These are phyloP conservation scores for Lipomyces kockii DNA, from an alignment of 805 yeast genomes.

Conservation along the genomic window DNA sequence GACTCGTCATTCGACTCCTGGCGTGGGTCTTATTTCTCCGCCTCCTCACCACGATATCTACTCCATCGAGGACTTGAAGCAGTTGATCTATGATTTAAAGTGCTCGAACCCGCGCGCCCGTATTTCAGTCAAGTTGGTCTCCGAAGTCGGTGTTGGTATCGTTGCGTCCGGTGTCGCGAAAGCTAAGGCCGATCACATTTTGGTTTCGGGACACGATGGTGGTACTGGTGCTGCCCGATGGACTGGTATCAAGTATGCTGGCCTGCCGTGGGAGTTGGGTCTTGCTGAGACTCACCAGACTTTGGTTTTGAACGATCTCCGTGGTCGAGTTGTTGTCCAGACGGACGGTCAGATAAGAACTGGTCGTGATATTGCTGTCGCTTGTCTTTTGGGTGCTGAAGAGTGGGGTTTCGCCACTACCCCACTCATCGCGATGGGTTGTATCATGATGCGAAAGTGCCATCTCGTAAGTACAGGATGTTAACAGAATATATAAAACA, in stretches of 20 bases:
- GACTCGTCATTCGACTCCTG: constrained; percentile 95
- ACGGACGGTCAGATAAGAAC: constrained; percentile 99
- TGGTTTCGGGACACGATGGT: constrained; percentile 98
- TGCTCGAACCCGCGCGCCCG: constrained; percentile 97
- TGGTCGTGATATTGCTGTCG: constrained; percentile 96
- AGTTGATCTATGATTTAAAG: constrained; percentile 92
- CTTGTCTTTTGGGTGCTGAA: constrained; percentile 95
- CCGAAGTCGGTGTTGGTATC: constrained; percentile 99
- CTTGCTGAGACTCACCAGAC: constrained; percentile 98
- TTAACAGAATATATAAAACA: no score
- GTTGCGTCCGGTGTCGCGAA: constrained; percentile 99
- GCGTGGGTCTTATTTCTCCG: constrained; percentile 96
- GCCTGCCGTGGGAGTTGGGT: constrained; percentile 98
- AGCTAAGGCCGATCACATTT: constrained; percentile 96
- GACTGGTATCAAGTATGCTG: constrained; percentile 96
- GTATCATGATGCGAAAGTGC: constrained; percentile 95
- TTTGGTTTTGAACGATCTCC: constrained; percentile 87
- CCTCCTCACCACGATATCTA: constrained; percentile 99
- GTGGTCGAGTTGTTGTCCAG: constrained; percentile 94
- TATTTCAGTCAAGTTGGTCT: constrained; percentile 92
- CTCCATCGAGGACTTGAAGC: constrained; percentile 97
- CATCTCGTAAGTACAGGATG: constrained; percentile 48
- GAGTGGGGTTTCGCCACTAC: constrained; percentile 98
- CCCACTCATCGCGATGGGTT: constrained; percentile 96
- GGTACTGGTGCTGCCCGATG: constrained; percentile 99